phyloP scores from a whole-genome alignment of 73 alveolate genomes.

The Breviolum minutum region DNA sequence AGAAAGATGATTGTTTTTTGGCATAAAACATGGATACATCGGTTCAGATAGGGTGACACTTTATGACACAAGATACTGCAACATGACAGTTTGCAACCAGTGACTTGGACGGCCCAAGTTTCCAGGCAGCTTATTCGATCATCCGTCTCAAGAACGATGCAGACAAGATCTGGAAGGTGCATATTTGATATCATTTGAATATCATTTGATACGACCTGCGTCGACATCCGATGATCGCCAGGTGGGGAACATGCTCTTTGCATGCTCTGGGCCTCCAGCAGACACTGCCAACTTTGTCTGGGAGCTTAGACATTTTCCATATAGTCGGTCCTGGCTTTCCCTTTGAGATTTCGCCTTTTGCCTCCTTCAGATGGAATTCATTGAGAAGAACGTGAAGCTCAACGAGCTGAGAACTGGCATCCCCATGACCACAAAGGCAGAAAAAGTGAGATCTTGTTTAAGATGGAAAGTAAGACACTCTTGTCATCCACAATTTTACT shows the following conservation, averaged over 20 bases:
- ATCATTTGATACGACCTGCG: too few species aligned
- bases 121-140: conserved; percentile 77
- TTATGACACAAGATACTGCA: background rate
- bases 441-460: background rate
- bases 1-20: background rate
- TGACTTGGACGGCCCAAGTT: background rate
- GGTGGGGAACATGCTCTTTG: conserved; percentile 89
- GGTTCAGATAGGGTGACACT: background rate
- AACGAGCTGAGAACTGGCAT: conserved; percentile 79
- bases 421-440: conserved; percentile 81
- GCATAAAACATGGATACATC: background rate
- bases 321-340: too few species aligned
- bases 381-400: conserved; percentile 71
- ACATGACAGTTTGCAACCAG: background rate
- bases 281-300: conserved; percentile 84
- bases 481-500: background rate
- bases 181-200: background rate
- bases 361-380: conserved; percentile 50
- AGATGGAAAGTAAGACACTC: background rate
- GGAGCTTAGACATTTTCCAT: background rate
- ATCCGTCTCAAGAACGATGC: conserved; percentile 86
- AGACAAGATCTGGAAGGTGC: conserved; percentile 66
- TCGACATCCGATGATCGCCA: too few species aligned
- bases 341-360: too few species aligned
- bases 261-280: conserved; percentile 63